Evolutionary conservation across 352 stramenopile species (phyloP).

Genomic region (Phytophthora cactorum): DNA sequence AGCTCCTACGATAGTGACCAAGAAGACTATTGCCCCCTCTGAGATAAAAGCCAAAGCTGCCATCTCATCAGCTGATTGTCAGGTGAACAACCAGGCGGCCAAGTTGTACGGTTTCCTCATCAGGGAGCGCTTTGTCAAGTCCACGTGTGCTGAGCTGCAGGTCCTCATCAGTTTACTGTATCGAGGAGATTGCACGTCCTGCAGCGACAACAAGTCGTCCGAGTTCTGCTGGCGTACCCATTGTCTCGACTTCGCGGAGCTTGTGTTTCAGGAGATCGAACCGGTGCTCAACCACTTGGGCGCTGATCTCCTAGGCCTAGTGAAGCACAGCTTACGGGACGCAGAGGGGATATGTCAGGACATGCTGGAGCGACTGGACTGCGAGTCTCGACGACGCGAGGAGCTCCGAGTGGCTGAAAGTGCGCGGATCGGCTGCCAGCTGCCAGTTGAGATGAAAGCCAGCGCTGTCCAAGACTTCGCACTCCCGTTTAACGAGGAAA

Average conservation of each 20-base stretch:
- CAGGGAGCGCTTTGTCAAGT: conserved; percentile 47
- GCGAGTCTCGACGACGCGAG: conserved; percentile 39
- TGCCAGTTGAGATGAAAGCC: conserved; percentile 65
- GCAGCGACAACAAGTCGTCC: conserved; percentile 11
- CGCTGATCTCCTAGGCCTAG: conserved; percentile 35
- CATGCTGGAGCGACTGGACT: conserved; percentile 40
- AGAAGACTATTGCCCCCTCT: background rate
- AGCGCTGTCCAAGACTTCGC: conserved; percentile 59
- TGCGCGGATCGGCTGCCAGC: conserved; percentile 50
- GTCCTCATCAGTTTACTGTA: conserved; percentile 49
- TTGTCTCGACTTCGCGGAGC: conserved; percentile 46
- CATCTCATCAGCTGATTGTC: conserved; percentile 12
- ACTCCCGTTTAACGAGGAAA: conserved; percentile 71
- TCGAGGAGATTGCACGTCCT: conserved; percentile 30
- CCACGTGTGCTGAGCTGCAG: conserved; percentile 52
- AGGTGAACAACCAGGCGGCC: conserved; percentile 47
- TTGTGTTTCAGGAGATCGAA: conserved; percentile 49
- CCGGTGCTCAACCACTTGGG: conserved; percentile 38
- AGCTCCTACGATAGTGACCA: background rate
- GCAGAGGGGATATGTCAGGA: conserved; percentile 35
- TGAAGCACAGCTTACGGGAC: conserved; percentile 32
- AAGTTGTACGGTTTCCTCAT: conserved; percentile 66
- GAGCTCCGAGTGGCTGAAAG: conserved; percentile 61
- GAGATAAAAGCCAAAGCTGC: background rate
- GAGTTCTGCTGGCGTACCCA: conserved; percentile 57